A percentile compares a stretch with the other conserved stretches of the same genome.
Evolutionary conservation across 2,329 filamentous ascomycete genomes (phyloP).

Genomic region (Monosporascus sp.): DNA sequence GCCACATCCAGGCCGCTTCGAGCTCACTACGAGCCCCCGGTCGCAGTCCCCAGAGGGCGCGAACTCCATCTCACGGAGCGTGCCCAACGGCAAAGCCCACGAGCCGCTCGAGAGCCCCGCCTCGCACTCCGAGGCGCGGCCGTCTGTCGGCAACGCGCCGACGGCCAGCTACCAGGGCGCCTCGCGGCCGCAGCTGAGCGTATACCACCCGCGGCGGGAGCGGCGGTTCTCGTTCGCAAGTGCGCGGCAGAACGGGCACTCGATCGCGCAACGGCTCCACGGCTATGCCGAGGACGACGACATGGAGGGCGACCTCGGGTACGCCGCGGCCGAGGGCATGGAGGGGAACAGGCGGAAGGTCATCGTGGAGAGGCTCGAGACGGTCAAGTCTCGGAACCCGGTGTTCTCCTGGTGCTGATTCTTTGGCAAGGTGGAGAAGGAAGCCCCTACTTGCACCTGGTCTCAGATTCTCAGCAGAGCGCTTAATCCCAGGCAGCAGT

Average conservation of each 20-base stretch:
- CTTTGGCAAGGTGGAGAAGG: background rate
- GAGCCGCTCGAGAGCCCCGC: slow-evolving; percentile 21
- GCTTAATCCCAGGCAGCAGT: background rate
- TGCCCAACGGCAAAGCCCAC: slow-evolving; percentile 16
- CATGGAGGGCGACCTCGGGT: slow-evolving; percentile 87
- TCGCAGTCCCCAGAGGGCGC: slow-evolving; percentile 34
- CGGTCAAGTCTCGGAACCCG: slow-evolving; percentile 90
- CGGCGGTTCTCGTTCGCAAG: slow-evolving; percentile 48
- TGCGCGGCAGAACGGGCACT: slow-evolving; percentile 40
- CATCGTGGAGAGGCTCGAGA: slow-evolving; percentile 92
- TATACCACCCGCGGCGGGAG: slow-evolving; percentile 43
- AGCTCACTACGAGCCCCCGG: slow-evolving; percentile 47
- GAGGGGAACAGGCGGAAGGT: slow-evolving; percentile 89
- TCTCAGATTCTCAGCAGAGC: background rate
- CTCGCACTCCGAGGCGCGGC: slow-evolving; percentile 4
- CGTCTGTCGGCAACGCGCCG: slow-evolving; percentile 9
- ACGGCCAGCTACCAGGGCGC: slow-evolving; percentile 38
- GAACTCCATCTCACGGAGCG: slow-evolving; percentile 12
- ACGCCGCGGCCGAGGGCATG: slow-evolving; percentile 88
- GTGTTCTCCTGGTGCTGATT: slow-evolving; percentile 93
- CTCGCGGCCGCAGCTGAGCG: slow-evolving; percentile 33
- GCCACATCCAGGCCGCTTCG: slow-evolving; percentile 71
- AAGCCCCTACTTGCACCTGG: background rate
- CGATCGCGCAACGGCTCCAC: slow-evolving; percentile 49
- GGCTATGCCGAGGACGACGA: slow-evolving; percentile 55